Conservation (phyloP, 1,284 basidiomycete species). For the Leccinum fallax region DNA sequence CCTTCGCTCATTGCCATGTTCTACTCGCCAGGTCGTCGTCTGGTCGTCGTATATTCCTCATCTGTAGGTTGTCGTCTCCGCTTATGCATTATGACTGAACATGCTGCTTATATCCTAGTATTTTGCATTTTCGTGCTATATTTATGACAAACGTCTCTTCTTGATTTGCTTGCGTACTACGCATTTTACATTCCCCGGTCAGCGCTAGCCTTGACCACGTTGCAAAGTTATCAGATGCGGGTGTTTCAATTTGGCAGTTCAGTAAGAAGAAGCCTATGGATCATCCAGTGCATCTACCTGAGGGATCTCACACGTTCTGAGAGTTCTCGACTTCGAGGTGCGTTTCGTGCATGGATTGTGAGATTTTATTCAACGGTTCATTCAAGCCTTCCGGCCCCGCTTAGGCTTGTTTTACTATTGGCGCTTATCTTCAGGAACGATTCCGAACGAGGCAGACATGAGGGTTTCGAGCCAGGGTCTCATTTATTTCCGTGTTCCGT, state of each 20-base stretch:
- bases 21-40: neutral
- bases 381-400: neutral
- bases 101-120: too few relatives aligned
- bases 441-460: neutral
- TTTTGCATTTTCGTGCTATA: neutral
- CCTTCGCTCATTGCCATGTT: neutral
- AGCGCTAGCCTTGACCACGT: too few relatives aligned
- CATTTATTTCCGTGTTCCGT: too few relatives aligned
- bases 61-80: neutral
- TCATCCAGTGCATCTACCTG: neutral
- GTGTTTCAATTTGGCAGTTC: too few relatives aligned
- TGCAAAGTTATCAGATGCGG: too few relatives aligned
- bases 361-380: neutral
- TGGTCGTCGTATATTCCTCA: neutral
- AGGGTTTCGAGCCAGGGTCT: neutral
- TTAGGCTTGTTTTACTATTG: neutral
- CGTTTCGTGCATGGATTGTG: neutral
- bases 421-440: neutral
- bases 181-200: too few relatives aligned
- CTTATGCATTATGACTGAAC: too few relatives aligned
- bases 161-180: too few relatives aligned
- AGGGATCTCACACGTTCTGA: neutral
- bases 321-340: neutral
- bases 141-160: neutral
- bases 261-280: too few relatives aligned